These are phyloP conservation scores for Penicillium lividum DNA, from an alignment of 495 filamentous ascomycete species.

Conservation along the genomic window DNA sequence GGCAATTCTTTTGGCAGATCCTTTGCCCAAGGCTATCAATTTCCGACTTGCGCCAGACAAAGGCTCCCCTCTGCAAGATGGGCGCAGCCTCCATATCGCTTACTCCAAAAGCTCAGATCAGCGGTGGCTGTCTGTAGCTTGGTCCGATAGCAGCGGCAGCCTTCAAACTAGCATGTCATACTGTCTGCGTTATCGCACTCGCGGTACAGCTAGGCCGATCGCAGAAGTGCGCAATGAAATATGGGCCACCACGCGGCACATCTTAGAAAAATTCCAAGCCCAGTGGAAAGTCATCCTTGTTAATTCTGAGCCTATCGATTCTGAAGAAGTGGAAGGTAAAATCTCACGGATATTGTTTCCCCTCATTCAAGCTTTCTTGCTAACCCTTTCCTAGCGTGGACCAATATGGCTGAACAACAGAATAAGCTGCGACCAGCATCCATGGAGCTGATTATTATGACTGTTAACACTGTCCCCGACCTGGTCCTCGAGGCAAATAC, in stretches of 20 bases:
- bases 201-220: slow-evolving; percentile 54
- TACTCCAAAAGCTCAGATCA: slow-evolving; percentile 80
- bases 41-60: slow-evolving; percentile 68
- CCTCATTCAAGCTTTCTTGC: neutral
- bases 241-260: slow-evolving; percentile 78
- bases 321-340: slow-evolving; percentile 68
- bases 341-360: slow-evolving; percentile 1
- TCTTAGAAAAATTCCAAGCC: slow-evolving; percentile 68
- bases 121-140: slow-evolving; percentile 87
- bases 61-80: slow-evolving; percentile 73
- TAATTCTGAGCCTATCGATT: slow-evolving; percentile 69
- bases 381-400: slow-evolving; percentile 41
- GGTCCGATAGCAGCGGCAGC: slow-evolving; percentile 81
- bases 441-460: slow-evolving; percentile 59
- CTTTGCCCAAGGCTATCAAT: slow-evolving; percentile 68
- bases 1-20: slow-evolving; percentile 73
- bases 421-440: slow-evolving; percentile 49
- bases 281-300: slow-evolving; percentile 81
- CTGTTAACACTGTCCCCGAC: slow-evolving; percentile 65
- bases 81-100: slow-evolving; percentile 81
- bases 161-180: slow-evolving; percentile 79
- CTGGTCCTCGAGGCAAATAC: slow-evolving; percentile 54
- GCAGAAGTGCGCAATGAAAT: slow-evolving; percentile 73
- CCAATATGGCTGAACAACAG: slow-evolving; percentile 43
- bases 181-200: slow-evolving; percentile 67